Evolutionary conservation across 2,329 filamentous ascomycete species (phyloP), one percentile per base, ranked within the genome.

Genomic region (Tolypocladium endophyticum): DNA sequence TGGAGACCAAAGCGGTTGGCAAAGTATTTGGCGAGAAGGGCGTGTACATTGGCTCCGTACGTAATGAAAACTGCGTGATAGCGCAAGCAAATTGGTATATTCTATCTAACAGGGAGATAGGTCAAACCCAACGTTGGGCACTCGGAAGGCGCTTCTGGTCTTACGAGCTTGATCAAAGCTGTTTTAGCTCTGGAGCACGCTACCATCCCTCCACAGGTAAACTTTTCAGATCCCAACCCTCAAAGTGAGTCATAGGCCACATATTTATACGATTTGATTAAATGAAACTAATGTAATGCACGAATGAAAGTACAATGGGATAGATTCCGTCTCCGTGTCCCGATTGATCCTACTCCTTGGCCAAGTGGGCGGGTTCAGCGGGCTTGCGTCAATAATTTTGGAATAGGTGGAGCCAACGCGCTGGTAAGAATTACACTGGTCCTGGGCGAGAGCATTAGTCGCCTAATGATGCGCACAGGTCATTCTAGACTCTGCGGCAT

Each of bases 321-420:
- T 12, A 25, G 4, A 45, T 25, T 23, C 11, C n/a, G 41, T 11
- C 41, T 25, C n/a, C n/a, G n/a, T 45, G 68, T 73, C 6, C 71
- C 75, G 0, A 64, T 63, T 0, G 62, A 70, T 14, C 66, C 72
- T 20, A 72, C 64, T 0, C 60, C 67, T 3, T 77, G 75, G 74
- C 74, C 75, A 0, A 45, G 64, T 2, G 55, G 64, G 1, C 71
- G 74, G 11, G 64, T 72, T 9, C 70, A 74, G 1, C 73, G 78
- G 14, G 75, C 78, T 56, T 78, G 76, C 60, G 70, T 79, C 56
- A 78, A 77, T 65, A 71, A 70, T 56, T 79, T 79, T 54, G 76
- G 76, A 1, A 75, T 74, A 35, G 76, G 73, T 28, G 74, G 70
- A 45, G 72, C 75, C 14, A 79, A 78, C 61, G 74, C 71, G 2